phyloP scores from a whole-genome alignment of 2,329 filamentous ascomycete genomes.

The Dendryphion nanum region DNA sequence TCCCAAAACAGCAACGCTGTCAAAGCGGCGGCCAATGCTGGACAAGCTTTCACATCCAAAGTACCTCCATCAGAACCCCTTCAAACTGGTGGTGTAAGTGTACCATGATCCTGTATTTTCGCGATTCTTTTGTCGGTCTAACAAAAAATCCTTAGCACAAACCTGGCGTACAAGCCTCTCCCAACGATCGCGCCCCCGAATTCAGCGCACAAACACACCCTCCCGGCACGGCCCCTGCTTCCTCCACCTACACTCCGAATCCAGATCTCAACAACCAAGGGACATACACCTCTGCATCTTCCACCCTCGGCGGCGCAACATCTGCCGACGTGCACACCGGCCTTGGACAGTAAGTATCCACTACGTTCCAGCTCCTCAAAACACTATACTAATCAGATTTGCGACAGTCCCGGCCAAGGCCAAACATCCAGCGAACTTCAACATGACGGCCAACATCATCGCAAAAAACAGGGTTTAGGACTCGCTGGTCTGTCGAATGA shows the following conservation, averaged over 20 bases:
- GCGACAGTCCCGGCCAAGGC: conserved; percentile 49
- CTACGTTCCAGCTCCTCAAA: too few species aligned
- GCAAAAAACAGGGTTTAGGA: conserved; percentile 44
- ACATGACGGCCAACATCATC: conserved; percentile 45
- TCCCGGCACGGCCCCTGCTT: conserved; percentile 61
- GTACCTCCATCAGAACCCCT: conserved; percentile 54
- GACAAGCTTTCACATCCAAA: conserved; percentile 54
- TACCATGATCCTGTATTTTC: neutral
- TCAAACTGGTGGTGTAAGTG: conserved; percentile 55
- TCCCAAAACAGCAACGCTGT: conserved; percentile 53
- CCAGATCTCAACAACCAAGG: conserved; percentile 44
- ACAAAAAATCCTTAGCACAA: conserved; percentile 57
- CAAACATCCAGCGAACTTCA: conserved; percentile 49
- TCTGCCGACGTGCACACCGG: conserved; percentile 55
- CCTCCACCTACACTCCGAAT: conserved; percentile 47
- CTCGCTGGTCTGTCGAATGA: conserved; percentile 39
- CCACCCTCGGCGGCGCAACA: conserved; percentile 52
- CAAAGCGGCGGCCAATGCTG: conserved; percentile 40
- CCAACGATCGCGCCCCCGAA: conserved; percentile 59
- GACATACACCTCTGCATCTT: conserved; percentile 42
- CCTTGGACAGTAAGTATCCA: too few species aligned
- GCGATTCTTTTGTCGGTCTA: too few species aligned
- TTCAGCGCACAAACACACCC: conserved; percentile 62
- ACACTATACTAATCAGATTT: too few species aligned
- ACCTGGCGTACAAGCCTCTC: conserved; percentile 59